Percentiles rank a stretch among this genome's conserved stretches.
These are phyloP conservation scores for Boehmeria nivea DNA, from an alignment of 306 rosid species.

Conservation along the genomic window DNA sequence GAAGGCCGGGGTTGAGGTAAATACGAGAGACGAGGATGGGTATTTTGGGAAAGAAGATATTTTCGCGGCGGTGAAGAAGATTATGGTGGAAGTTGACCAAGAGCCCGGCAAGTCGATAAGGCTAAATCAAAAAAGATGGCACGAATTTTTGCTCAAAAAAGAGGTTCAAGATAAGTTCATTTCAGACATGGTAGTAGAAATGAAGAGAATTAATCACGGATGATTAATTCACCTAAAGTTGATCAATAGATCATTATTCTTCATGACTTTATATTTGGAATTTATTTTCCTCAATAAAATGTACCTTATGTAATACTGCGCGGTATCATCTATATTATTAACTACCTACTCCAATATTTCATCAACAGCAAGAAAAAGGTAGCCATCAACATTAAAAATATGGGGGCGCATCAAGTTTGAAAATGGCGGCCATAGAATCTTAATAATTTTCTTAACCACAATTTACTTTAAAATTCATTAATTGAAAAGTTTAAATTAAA, in stretches of 20 bases:
- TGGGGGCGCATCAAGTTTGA: too few species aligned
- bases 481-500: too few species aligned
- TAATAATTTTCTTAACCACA: too few species aligned
- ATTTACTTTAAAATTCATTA: too few species aligned
- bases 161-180: conserved; percentile 33
- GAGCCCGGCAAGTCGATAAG: conserved; percentile 33
- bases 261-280: too few species aligned
- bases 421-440: too few species aligned
- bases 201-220: conserved; percentile 1
- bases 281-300: too few species aligned
- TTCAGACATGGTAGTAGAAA: conserved; percentile 16
- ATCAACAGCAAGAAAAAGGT: too few species aligned
- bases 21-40: conserved; percentile 40
- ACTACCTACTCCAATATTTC: too few species aligned
- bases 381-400: too few species aligned
- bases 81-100: conserved; percentile 28
- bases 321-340: too few species aligned
- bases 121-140: conserved; percentile 35
- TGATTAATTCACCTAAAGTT: background rate
- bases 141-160: conserved; percentile 28
- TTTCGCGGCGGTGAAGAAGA: conserved; percentile 22
- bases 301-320: too few species aligned
- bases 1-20: conserved; percentile 36
- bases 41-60: conserved; percentile 36
- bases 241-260: background rate